Conservation (phyloP, 164 flowering plant species). For the Houttuynia cordata region DNA sequence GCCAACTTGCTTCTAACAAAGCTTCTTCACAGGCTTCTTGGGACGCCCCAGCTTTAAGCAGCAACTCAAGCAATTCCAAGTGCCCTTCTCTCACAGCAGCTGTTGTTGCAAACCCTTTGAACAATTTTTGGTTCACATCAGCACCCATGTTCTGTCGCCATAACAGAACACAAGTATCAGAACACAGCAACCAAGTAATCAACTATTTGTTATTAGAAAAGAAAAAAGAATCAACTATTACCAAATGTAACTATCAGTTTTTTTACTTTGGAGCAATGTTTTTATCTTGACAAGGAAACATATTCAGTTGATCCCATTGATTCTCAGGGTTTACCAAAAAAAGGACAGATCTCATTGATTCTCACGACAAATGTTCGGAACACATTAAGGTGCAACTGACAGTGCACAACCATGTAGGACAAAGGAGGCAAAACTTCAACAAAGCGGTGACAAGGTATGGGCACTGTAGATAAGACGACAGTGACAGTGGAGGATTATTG, state of each 20-base stretch:
- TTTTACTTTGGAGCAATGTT: not conserved
- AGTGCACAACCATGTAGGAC: not conserved
- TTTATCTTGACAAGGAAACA: not conserved
- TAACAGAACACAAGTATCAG: not conserved
- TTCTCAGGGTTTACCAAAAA: too few relatives aligned
- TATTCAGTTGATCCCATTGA: not conserved
- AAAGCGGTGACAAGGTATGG: not conserved
- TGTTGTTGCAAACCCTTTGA: slow-evolving; percentile 79
- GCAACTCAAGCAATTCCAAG: slow-evolving; percentile 58
- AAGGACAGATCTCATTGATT: too few relatives aligned
- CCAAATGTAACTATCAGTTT: too few relatives aligned
- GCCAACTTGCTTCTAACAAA: slow-evolving; percentile 68
- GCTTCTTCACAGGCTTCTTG: slow-evolving; percentile 98
- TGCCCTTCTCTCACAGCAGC: slow-evolving; percentile 94
- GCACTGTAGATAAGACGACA: not conserved
- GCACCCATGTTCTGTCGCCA: slow-evolving; percentile 65
- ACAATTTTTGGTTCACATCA: slow-evolving; percentile 75
- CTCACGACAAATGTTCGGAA: not conserved
- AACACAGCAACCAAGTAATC: not conserved
- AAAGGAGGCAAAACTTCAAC: not conserved
- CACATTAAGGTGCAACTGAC: not conserved
- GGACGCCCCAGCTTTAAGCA: slow-evolving; percentile 80
- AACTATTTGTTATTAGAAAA: not conserved
- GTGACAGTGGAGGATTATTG: not conserved
- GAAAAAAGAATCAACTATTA: too few relatives aligned